phyloP scores from a whole-genome alignment of 169 alveolate genomes.

The Eimeria necatrix region DNA sequence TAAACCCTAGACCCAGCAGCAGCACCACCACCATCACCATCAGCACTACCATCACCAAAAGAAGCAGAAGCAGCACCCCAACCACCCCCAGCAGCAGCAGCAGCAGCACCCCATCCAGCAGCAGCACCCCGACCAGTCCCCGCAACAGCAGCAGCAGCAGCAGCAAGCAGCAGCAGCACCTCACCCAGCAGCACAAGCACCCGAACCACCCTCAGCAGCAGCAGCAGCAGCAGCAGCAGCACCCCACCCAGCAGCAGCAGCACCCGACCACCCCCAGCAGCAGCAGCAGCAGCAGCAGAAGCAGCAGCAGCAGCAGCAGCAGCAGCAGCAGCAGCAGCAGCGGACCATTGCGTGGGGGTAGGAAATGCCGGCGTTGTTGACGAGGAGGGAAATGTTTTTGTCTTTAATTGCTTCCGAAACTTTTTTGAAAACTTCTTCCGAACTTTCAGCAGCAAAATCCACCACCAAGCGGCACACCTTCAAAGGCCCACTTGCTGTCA shows the following conservation, averaged over 20 bases:
- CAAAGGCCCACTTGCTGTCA: background rate
- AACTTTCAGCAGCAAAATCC: conserved; percentile 30
- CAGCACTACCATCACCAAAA: no score
- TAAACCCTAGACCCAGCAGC: background rate
- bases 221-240: conserved; percentile 11
- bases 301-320: background rate
- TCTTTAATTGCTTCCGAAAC: background rate
- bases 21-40: no score
- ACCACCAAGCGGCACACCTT: conserved; percentile 3
- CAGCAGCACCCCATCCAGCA: no score
- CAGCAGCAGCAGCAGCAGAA: conserved; percentile 8
- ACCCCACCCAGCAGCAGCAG: no score
- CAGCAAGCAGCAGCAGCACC: no score
- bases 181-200: no score
- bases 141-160: no score
- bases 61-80: no score
- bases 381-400: conserved; percentile 82
- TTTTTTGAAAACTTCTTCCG: conserved; percentile 1
- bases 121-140: no score
- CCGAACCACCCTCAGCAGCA: no score
- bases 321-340: background rate
- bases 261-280: background rate
- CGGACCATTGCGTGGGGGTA: conserved; percentile 85
- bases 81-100: no score
- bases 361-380: conserved; percentile 88